These are phyloP conservation scores for Penicillium atrosanguineum DNA, from an alignment of 495 filamentous ascomycete species.

Conservation along the genomic window DNA sequence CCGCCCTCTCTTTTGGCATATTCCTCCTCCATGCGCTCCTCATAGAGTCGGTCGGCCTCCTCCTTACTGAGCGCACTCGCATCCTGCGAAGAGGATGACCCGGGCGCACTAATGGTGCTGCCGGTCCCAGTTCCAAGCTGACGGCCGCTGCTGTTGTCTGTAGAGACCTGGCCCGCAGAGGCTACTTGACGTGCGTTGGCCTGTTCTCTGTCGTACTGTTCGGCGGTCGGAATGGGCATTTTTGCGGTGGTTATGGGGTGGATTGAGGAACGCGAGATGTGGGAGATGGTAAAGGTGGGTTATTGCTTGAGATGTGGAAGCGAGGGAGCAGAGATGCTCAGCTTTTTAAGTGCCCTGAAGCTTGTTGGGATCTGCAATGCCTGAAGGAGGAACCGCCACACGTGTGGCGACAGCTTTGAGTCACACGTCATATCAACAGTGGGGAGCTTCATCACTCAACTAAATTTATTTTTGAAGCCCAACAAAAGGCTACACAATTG, in stretches of 20 bases:
- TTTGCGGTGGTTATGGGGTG: slow-evolving; percentile 9
- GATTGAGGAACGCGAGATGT: background rate
- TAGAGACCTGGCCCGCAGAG: slow-evolving; percentile 10
- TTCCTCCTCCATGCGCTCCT: slow-evolving; percentile 74
- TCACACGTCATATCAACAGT: slow-evolving; percentile 18
- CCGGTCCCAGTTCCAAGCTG: slow-evolving; percentile 13
- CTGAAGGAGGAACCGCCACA: slow-evolving; percentile 9
- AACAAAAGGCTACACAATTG: background rate
- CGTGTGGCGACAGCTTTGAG: slow-evolving; percentile 12
- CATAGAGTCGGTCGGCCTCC: slow-evolving; percentile 61
- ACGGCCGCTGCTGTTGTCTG: slow-evolving; percentile 8
- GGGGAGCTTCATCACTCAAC: background rate
- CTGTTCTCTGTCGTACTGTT: slow-evolving; percentile 15
- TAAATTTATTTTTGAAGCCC: background rate
- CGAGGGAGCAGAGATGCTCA: background rate
- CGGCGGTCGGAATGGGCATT: slow-evolving; percentile 32
- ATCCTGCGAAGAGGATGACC: slow-evolving; percentile 11
- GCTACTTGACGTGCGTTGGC: slow-evolving; percentile 5
- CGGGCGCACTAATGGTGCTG: slow-evolving; percentile 14
- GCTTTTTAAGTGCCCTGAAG: background rate
- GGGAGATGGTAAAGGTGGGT: background rate
- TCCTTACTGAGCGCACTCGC: slow-evolving; percentile 38
- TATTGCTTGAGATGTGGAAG: background rate
- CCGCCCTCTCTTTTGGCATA: slow-evolving; percentile 77
- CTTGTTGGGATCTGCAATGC: background rate